Evolutionary conservation across 2,329 filamentous ascomycete species (phyloP).

Genomic region (Aspergillus luchuensis): DNA sequence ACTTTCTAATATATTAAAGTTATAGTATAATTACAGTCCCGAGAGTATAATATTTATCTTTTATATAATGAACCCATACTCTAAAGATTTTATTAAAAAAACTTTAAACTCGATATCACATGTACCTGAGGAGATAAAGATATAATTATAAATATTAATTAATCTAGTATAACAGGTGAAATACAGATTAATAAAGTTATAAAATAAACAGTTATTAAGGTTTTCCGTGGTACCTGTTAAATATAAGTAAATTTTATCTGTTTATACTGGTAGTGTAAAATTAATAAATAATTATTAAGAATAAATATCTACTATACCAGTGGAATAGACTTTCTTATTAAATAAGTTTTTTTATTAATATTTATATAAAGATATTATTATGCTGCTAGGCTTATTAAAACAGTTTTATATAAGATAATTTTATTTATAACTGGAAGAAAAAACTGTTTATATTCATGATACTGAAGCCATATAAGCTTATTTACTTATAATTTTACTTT

Average conservation of each 20-base stretch:
- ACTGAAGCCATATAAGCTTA: neutral
- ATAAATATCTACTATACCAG: neutral
- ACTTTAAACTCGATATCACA: neutral
- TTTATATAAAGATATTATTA: neutral
- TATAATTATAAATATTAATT: neutral
- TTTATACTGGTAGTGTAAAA: neutral
- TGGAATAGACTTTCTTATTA: neutral
- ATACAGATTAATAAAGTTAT: neutral
- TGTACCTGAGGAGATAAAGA: neutral
- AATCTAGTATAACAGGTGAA: neutral
- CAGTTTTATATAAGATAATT: neutral
- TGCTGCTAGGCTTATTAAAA: neutral
- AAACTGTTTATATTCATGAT: neutral
- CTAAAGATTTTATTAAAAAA: neutral
- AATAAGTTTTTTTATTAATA: neutral
- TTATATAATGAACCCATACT: neutral
- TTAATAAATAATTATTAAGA: neutral
- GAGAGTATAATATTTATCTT: neutral
- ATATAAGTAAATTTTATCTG: neutral
- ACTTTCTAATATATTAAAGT: neutral
- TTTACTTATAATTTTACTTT: neutral
- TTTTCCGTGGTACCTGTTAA: neutral
- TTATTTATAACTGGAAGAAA: neutral
- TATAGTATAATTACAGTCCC: neutral
- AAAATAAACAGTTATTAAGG: neutral